These are phyloP conservation scores for Amanita fuliginea DNA, from an alignment of 768 basidiomycete genomes.

Conservation along the genomic window DNA sequence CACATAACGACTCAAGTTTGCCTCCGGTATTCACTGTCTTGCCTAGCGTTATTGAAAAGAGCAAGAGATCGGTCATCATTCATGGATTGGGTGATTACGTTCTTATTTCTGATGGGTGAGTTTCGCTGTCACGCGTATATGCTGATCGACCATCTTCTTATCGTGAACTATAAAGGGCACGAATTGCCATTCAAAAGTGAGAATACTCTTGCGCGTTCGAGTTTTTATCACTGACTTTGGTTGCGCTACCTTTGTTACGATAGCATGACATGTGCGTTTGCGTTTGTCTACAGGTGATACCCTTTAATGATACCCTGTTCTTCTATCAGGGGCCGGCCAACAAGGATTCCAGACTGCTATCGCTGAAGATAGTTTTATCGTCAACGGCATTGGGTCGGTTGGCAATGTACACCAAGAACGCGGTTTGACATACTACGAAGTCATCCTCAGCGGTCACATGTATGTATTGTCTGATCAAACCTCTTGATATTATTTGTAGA, in stretches of 20 bases:
- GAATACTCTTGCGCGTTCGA: slow-evolving; percentile 8
- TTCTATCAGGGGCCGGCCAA: slow-evolving; percentile 36
- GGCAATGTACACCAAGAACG: slow-evolving; percentile 60
- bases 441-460: slow-evolving; percentile 70
- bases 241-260: background rate
- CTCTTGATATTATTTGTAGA: too few species aligned
- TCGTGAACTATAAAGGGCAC: slow-evolving; percentile 27
- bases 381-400: slow-evolving; percentile 62
- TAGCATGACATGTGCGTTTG: slow-evolving; percentile 35
- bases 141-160: background rate
- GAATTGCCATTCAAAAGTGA: slow-evolving; percentile 58
- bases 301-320: background rate
- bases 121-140: background rate
- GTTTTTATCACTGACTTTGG: background rate
- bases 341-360: slow-evolving; percentile 73
- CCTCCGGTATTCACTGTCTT: slow-evolving; percentile 57
- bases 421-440: slow-evolving; percentile 56
- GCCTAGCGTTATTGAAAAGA: slow-evolving; percentile 71
- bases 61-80: slow-evolving; percentile 50
- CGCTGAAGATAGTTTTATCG: slow-evolving; percentile 51
- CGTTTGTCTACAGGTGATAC: background rate
- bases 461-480: slow-evolving; percentile 12
- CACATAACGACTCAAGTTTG: slow-evolving; percentile 44
- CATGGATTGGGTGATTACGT: slow-evolving; percentile 70
- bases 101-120: slow-evolving; percentile 64